Conservation (phyloP, 2,329 filamentous ascomycete species). For the Fusarium humuli region DNA sequence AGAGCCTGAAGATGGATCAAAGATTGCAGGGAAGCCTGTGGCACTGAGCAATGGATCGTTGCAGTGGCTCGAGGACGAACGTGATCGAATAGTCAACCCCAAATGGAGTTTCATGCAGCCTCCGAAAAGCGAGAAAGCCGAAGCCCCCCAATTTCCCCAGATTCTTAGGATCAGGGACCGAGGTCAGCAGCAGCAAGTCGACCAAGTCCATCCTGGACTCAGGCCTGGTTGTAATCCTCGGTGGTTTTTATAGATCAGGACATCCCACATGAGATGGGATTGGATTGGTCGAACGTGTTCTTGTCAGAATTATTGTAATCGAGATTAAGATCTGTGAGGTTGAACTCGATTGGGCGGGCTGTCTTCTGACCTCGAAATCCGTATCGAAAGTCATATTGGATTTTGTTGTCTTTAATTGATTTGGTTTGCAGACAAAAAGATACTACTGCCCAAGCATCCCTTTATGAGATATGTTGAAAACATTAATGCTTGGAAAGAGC, state of each 20-base stretch:
- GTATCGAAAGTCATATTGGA: no score
- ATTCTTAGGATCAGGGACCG: not conserved
- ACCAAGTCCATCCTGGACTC: conserved; percentile 3
- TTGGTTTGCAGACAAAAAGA: not conserved
- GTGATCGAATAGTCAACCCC: conserved; percentile 3
- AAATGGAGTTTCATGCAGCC: conserved; percentile 29
- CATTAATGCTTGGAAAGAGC: not conserved
- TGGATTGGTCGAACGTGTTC: not conserved
- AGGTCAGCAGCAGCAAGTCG: not conserved
- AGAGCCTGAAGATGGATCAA: not conserved
- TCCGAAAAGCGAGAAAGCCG: not conserved
- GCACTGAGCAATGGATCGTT: conserved; percentile 20
- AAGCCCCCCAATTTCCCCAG: not conserved
- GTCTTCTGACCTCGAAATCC: no score
- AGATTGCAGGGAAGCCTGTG: conserved; percentile 20
- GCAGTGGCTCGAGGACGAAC: conserved; percentile 14
- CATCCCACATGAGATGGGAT: not conserved
- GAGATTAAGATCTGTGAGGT: no score
- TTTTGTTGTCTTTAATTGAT: no score
- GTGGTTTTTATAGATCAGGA: conserved; percentile 1
- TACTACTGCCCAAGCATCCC: not conserved
- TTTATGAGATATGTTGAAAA: not conserved
- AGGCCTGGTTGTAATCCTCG: conserved; percentile 7
- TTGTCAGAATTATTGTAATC: no score
- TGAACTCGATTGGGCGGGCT: no score